A percentile compares a stretch with the other conserved stretches of the same genome.
These are phyloP conservation scores for Plicaturopsis crispa DNA, from an alignment of 768 basidiomycete species.

Conservation along the genomic window DNA sequence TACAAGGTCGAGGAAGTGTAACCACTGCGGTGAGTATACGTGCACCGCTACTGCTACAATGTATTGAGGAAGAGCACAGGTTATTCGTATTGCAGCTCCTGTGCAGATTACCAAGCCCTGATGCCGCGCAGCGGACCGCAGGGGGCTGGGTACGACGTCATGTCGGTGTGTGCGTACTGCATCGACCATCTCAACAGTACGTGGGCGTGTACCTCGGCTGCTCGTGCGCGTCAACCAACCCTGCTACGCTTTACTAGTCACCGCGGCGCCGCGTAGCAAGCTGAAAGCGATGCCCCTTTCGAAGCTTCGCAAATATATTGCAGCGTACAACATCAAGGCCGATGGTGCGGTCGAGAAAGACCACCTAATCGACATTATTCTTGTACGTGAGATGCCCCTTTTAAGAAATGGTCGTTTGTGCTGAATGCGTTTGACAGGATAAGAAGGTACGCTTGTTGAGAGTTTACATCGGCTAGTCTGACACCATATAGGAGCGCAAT, in stretches of 20 bases:
- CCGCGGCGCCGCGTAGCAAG: constrained; percentile 52
- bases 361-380: constrained; percentile 62
- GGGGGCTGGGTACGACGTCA: constrained; percentile 50
- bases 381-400: too few species aligned
- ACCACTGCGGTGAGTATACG: constrained; percentile 60
- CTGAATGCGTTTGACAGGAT: too few species aligned
- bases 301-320: constrained; percentile 62
- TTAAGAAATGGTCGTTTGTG: too few species aligned
- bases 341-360: constrained; percentile 69
- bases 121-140: constrained; percentile 48
- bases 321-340: constrained; percentile 59
- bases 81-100: constrained; percentile 64
- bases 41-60: neutral
- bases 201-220: constrained; percentile 15
- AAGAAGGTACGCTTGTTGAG: neutral
- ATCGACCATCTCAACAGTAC: constrained; percentile 62
- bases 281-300: constrained; percentile 49
- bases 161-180: constrained; percentile 67
- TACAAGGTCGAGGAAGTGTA: constrained; percentile 55
- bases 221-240: constrained; percentile 4
- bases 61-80: constrained; percentile 30
- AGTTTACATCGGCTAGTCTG: neutral
- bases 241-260: constrained; percentile 37
- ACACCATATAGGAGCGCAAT: neutral
- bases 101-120: constrained; percentile 70